phyloP scores from a whole-genome alignment of 768 basidiomycete species.

The Gloeophyllum trabeum region DNA sequence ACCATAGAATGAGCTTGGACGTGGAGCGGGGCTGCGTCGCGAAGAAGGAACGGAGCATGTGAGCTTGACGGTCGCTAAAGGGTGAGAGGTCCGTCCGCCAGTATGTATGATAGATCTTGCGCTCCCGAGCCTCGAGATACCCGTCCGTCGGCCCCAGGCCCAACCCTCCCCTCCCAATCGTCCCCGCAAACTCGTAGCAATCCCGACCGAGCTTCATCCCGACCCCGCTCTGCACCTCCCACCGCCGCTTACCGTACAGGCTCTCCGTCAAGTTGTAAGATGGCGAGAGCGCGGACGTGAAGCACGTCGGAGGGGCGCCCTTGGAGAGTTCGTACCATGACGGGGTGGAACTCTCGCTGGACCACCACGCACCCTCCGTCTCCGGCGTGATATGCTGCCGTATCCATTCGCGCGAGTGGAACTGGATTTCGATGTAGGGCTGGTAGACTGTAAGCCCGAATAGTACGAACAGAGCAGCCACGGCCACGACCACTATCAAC shows the following conservation, averaged over 20 bases:
- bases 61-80: constrained; percentile 76
- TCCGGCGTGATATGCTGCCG: constrained; percentile 27
- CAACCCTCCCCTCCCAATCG: constrained; percentile 26
- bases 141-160: constrained; percentile 1
- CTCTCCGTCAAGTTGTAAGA: constrained; percentile 57
- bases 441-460: constrained; percentile 42
- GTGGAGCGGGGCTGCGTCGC: constrained; percentile 70
- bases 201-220: constrained; percentile 71
- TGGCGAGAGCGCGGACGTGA: constrained; percentile 47
- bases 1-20: constrained; percentile 78
- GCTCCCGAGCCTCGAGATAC: constrained; percentile 18
- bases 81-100: constrained; percentile 85
- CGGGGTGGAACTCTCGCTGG: too few relatives aligned
- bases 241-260: constrained; percentile 51
- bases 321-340: too few relatives aligned
- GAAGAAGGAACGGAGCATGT: constrained; percentile 89
- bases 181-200: constrained; percentile 89
- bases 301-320: constrained; percentile 63
- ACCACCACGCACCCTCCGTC: too few relatives aligned
- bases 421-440: constrained; percentile 75
- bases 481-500: too few relatives aligned
- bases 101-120: constrained; percentile 79
- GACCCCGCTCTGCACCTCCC: constrained; percentile 74
- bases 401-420: constrained; percentile 73
- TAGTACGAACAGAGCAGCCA: constrained; percentile 32